These are phyloP conservation scores for Boletales sp. DNA, from an alignment of 768 basidiomycete genomes.

Conservation along the genomic window DNA sequence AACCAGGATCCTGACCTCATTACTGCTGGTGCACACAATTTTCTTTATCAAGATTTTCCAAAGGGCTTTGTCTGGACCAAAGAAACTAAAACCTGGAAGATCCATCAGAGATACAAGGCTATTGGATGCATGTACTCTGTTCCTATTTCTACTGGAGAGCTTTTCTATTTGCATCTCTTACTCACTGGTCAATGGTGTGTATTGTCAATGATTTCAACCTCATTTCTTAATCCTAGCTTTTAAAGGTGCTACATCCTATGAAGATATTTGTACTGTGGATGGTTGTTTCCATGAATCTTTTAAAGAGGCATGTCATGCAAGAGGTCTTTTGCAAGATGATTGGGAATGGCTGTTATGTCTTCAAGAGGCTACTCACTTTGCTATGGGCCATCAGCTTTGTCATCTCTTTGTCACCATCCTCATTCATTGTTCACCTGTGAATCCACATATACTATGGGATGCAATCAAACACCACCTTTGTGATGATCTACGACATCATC, in stretches of 20 bases:
- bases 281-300: conserved; percentile 25
- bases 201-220: neutral
- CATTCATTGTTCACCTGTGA: neutral
- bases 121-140: conserved; percentile 15
- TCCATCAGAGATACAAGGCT: conserved; percentile 20
- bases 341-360: neutral
- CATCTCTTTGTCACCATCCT: neutral
- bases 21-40: conserved; percentile 6
- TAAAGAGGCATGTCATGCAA: conserved; percentile 34
- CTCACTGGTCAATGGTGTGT: conserved; percentile 33
- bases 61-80: conserved; percentile 24
- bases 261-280: conserved; percentile 25
- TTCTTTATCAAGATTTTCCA: conserved; percentile 35
- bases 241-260: conserved; percentile 25
- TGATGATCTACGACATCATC: too few relatives aligned
- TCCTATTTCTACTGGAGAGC: conserved; percentile 29
- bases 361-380: neutral
- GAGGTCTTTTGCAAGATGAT: too few relatives aligned
- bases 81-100: conserved; percentile 23
- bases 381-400: neutral
- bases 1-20: conserved; percentile 16
- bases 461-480: neutral
- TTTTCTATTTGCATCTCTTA: conserved; percentile 38
- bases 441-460: neutral
- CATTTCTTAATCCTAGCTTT: too few relatives aligned